phyloP scores from a whole-genome alignment of 2,329 filamentous ascomycete genomes.

The Claviceps sp. region DNA sequence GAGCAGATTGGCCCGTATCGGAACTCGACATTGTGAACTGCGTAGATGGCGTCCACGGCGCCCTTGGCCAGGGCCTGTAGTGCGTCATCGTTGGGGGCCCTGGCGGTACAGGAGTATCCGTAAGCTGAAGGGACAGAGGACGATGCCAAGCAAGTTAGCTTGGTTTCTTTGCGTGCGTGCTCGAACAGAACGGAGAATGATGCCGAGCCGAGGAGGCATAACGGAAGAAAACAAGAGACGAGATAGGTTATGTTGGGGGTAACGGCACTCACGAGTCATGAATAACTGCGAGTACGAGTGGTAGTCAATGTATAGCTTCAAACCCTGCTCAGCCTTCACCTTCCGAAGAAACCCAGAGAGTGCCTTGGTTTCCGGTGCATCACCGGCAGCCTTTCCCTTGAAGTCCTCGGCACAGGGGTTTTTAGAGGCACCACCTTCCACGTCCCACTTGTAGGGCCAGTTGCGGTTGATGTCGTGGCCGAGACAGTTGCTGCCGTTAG shows the following conservation, averaged over 20 bases:
- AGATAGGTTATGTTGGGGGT: too few relatives aligned
- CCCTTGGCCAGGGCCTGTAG: slow-evolving; percentile 35
- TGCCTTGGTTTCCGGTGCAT: slow-evolving; percentile 38
- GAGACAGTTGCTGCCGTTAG: slow-evolving; percentile 26
- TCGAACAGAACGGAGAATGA: not conserved
- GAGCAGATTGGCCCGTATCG: slow-evolving; percentile 25
- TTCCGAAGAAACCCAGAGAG: slow-evolving; percentile 25
- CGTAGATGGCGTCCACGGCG: slow-evolving; percentile 21
- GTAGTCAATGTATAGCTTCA: slow-evolving; percentile 51
- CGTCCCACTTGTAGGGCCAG: slow-evolving; percentile 43
- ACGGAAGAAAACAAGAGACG: not conserved
- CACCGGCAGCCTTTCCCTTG: slow-evolving; percentile 27
- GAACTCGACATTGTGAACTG: not conserved
- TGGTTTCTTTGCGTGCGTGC: not conserved
- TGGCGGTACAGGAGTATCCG: slow-evolving; percentile 42
- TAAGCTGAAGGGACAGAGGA: slow-evolving; percentile 26
- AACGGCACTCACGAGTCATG: slow-evolving; percentile 42
- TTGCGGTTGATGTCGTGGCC: slow-evolving; percentile 48
- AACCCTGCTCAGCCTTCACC: slow-evolving; percentile 26
- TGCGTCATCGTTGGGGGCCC: slow-evolving; percentile 31
- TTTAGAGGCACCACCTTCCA: slow-evolving; percentile 31
- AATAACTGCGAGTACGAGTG: slow-evolving; percentile 51
- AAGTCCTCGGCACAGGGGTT: slow-evolving; percentile 38
- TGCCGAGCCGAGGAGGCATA: not conserved
- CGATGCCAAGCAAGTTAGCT: slow-evolving; percentile 13